These are phyloP conservation scores for Biancaea sappan DNA, from an alignment of 306 rosid species.

Conservation along the genomic window DNA sequence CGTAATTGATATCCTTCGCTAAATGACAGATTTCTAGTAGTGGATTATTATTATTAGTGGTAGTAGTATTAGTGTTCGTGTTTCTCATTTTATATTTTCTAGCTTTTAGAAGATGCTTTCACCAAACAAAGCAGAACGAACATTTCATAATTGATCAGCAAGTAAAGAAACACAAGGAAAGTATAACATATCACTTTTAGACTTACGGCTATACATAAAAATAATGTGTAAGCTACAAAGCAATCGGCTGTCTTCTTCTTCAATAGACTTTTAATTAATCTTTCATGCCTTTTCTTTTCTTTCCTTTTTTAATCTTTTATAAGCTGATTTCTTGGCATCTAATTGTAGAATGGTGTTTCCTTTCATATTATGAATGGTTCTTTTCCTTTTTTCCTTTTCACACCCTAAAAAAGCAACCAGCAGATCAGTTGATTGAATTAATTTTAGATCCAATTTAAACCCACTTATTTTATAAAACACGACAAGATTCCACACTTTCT, in stretches of 20 bases:
- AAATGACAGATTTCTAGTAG: too few species aligned
- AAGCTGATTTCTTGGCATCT: constrained; percentile 17
- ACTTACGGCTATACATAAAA: constrained; percentile 13
- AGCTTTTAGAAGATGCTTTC: constrained; percentile 33
- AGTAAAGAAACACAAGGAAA: constrained; percentile 28
- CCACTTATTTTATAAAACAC: constrained; percentile 1
- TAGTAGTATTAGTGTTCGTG: too few species aligned
- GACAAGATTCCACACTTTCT: constrained; percentile 9
- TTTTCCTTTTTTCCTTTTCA: constrained; percentile 17
- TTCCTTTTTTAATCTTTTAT: neutral
- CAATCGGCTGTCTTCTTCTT: constrained; percentile 38
- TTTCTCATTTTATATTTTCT: neutral
- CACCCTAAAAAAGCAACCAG: constrained; percentile 13
- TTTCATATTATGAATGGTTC: constrained; percentile 8
- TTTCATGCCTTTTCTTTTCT: constrained; percentile 2
- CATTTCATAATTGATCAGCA: constrained; percentile 23
- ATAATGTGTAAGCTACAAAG: constrained; percentile 34
- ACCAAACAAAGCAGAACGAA: constrained; percentile 24
- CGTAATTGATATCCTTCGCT: too few species aligned
- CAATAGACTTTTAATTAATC: constrained; percentile 25
- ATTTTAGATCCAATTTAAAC: neutral
- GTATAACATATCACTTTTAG: constrained; percentile 19
- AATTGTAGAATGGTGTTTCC: constrained; percentile 13
- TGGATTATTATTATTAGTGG: too few species aligned
- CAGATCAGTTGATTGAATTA: constrained; percentile 6